Conservation (phyloP, 176 grass and related monocot species). For the Zea luxurians region DNA sequence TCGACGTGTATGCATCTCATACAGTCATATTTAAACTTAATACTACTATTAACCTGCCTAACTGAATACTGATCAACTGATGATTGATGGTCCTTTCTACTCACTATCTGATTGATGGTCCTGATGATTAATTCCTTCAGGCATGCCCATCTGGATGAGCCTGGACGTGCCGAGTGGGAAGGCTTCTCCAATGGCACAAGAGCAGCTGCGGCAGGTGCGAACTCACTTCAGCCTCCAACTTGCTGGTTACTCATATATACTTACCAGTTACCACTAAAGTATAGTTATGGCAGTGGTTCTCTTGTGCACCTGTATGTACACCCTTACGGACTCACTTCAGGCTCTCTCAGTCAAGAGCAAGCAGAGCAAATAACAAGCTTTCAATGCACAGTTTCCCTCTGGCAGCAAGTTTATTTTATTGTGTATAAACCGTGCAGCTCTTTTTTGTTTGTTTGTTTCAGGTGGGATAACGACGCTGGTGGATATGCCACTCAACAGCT, state of each 20-base stretch:
- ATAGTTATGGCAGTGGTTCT: not conserved
- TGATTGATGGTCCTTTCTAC: not conserved
- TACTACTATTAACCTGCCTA: not conserved
- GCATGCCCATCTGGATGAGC: constrained; percentile 91
- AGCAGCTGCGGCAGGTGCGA: constrained; percentile 78
- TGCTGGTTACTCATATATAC: not conserved
- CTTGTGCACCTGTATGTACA: not conserved
- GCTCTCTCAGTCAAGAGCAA: not conserved
- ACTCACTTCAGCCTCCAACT: not conserved
- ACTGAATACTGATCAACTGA: not conserved
- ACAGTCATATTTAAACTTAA: not conserved
- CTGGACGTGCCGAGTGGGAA: constrained; percentile 86
- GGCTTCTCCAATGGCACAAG: constrained; percentile 91
- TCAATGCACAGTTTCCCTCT: not conserved
- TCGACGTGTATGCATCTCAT: constrained; percentile 68
- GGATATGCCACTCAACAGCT: constrained; percentile 97
- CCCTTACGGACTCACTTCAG: not conserved
- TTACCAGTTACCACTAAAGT: too few relatives aligned
- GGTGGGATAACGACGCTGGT: constrained; percentile 92
- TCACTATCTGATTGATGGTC: not conserved
- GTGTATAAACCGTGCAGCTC: not conserved
- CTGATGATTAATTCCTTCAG: constrained; percentile 36
- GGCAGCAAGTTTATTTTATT: not conserved
- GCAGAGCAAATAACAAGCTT: not conserved
- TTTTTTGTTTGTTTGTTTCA: constrained; percentile 34